Conservation (phyloP, 345 rosid genomes). For the Barbarea vulgaris region DNA sequence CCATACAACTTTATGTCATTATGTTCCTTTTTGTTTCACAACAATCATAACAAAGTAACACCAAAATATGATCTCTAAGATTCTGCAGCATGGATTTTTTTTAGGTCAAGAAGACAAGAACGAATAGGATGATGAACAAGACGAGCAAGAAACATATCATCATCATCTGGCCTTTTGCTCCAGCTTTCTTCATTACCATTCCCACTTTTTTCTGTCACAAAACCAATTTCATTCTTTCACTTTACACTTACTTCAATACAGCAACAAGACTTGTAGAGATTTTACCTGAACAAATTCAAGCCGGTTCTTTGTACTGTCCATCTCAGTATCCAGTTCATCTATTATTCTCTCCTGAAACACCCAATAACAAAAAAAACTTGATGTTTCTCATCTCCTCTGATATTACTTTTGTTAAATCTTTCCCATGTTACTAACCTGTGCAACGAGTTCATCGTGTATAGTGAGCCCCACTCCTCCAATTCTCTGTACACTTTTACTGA, state of each 20-base stretch:
- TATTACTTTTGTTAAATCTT: neutral
- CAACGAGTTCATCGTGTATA: conserved; percentile 91
- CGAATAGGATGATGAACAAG: conserved; percentile 84
- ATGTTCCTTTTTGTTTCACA: conserved; percentile 24
- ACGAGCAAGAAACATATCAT: conserved; percentile 80
- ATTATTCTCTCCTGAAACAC: conserved; percentile 77
- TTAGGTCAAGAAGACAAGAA: conserved; percentile 83
- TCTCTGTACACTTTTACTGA: conserved; percentile 87
- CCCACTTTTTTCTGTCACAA: conserved; percentile 87
- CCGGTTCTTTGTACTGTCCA: conserved; percentile 92
- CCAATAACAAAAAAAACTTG: neutral
- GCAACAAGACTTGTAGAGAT: neutral
- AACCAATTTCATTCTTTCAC: conserved; percentile 2
- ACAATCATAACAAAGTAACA: conserved; percentile 20
- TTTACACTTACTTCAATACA: neutral
- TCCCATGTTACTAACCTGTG: conserved; percentile 57
- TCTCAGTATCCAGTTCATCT: conserved; percentile 77
- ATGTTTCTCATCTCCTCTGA: conserved; percentile 24
- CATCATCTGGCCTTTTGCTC: conserved; percentile 92
- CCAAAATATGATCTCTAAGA: conserved; percentile 6
- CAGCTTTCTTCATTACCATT: conserved; percentile 97
- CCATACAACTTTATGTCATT: neutral
- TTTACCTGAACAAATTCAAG: conserved; percentile 96
- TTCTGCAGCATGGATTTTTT: neutral
- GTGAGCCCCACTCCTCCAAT: conserved; percentile 97